Conservation (phyloP, 768 basidiomycete genomes). For the Clitopilus hobsonii region DNA sequence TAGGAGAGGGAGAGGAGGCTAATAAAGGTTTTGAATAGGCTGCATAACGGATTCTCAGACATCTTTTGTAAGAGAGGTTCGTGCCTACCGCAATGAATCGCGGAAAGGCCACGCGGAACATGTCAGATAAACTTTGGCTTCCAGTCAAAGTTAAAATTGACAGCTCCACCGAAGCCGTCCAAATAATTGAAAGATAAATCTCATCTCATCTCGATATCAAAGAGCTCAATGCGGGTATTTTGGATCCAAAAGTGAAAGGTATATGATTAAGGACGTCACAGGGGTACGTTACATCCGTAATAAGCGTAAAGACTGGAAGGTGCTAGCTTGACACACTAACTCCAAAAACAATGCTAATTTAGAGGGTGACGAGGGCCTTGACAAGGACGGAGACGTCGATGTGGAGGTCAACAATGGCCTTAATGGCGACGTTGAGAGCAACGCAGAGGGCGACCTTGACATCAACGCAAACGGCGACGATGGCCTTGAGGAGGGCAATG, state of each 20-base stretch:
- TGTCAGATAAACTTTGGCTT: too few relatives aligned
- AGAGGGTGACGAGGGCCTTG: not conserved
- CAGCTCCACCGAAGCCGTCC: too few relatives aligned
- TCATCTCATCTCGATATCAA: too few relatives aligned
- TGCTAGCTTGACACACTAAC: not conserved
- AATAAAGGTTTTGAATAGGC: too few relatives aligned
- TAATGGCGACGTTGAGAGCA: not conserved
- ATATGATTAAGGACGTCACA: not conserved
- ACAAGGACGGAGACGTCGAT: not conserved
- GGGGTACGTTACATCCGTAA: not conserved
- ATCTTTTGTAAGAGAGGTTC: too few relatives aligned
- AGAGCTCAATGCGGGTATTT: too few relatives aligned
- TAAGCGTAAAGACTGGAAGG: not conserved
- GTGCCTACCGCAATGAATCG: too few relatives aligned
- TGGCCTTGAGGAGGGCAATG: not conserved
- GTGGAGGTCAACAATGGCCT: not conserved
- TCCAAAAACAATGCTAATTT: not conserved
- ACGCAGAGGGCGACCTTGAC: not conserved
- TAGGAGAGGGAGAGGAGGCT: too few relatives aligned
- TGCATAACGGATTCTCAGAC: too few relatives aligned
- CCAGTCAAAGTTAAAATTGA: too few relatives aligned
- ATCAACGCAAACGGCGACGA: not conserved
- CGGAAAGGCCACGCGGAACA: too few relatives aligned
- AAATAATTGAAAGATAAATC: too few relatives aligned
- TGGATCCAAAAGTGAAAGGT: not conserved